Base-by-base conservation (phyloP, 1,284 basidiomycete species). In the Bothia castanella region DNA sequence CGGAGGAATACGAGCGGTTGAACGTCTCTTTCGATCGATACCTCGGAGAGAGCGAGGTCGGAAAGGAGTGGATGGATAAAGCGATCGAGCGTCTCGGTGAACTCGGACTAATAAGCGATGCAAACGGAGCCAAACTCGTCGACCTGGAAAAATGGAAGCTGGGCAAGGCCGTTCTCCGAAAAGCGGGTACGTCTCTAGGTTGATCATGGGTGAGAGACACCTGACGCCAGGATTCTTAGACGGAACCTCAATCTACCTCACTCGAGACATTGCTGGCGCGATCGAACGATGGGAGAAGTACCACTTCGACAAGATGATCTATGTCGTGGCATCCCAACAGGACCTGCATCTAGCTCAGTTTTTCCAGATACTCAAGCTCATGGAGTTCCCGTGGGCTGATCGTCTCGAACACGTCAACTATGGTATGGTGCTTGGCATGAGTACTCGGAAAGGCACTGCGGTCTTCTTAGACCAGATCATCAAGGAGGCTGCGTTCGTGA, bases 281-380 rank as follows among this genome's bases (percentile, higher is more conserved):
- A 87, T 89, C 60, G 90, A 98, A 74, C 89, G 96, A 58, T 93
- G 87, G 74, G 85, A 92, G 59, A 86, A 89, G 67, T 93, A 93
- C 78, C 82, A 89, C 53, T 97, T 97, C 61, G 94, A 99, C 82
- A 97, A 97, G 76, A 96, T 97, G 90, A 89, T 98, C 66, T 96
- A 96, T 72, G 93, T 97, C 64, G 84, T 97, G 41, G 85, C 92
- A 1, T 83, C 88, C n/a, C 94, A 97, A 67, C 97, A 99, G 71
- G 89, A 96, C 58, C 78, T 98, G 20, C 95, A 99, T 68, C 78
- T 93, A 40, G 80, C 87, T 5, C 96, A 98, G 66, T 89, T 98
- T 72, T 95, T 97, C 85, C 95, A 97, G 73, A 83, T 96, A 23
- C 80, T 98, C 45, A 82, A 93, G 58, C 77, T 98, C 39, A 93